A percentile compares a stretch with the other conserved stretches of the same genome.
Conservation (phyloP, 2,329 filamentous ascomycete genomes). For the Claviceps monticola region DNA sequence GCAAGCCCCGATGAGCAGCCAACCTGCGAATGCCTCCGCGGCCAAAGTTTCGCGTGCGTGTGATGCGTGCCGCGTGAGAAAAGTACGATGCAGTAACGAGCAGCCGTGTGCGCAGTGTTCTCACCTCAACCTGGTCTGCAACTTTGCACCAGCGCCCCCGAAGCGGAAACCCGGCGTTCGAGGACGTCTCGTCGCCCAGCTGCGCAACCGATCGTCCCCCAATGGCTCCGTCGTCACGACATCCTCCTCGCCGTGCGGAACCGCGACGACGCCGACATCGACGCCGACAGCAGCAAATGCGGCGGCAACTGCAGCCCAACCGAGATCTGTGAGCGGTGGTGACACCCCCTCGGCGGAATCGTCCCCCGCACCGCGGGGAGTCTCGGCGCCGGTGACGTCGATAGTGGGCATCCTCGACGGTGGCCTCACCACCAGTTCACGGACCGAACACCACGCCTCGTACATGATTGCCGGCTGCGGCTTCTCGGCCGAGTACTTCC, state of each 20-base stretch:
- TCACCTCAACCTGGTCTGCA: slow-evolving; percentile 20
- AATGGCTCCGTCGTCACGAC: neutral
- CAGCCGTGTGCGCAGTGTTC: slow-evolving; percentile 23
- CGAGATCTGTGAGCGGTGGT: slow-evolving; percentile 2
- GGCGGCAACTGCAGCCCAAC: neutral
- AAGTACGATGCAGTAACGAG: slow-evolving; percentile 22
- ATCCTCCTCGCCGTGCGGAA: neutral
- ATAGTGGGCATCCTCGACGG: slow-evolving; percentile 14
- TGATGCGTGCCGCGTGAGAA: slow-evolving; percentile 24
- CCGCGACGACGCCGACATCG: no score
- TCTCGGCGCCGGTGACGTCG: slow-evolving; percentile 9
- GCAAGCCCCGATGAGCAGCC: slow-evolving; percentile 6
- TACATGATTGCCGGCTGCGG: slow-evolving; percentile 5
- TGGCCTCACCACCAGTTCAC: slow-evolving; percentile 1
- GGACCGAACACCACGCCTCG: neutral
- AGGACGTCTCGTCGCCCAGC: slow-evolving; percentile 21
- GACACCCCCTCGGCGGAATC: slow-evolving; percentile 7
- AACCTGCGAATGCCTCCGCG: neutral
- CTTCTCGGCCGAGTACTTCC: slow-evolving; percentile 20
- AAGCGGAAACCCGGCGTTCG: slow-evolving; percentile 22
- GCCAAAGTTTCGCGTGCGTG: slow-evolving; percentile 17
- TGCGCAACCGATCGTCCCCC: slow-evolving; percentile 14
- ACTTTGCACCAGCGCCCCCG: slow-evolving; percentile 18
- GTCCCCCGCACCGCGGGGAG: slow-evolving; percentile 1
- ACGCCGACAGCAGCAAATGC: no score